Conservation (phyloP, 345 rosid genomes). For the Salix suchowensis region DNA sequence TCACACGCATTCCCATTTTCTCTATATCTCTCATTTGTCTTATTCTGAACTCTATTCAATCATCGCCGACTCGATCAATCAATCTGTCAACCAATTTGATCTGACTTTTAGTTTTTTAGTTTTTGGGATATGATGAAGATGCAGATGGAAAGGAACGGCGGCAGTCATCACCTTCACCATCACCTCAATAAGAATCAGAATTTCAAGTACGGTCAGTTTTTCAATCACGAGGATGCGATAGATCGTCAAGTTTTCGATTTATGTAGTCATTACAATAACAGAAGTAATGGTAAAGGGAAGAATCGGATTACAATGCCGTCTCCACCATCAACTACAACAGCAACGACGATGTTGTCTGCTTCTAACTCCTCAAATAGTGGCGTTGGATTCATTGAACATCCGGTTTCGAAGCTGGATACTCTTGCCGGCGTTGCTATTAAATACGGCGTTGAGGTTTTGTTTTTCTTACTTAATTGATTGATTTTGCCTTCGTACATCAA, state of each 20-base stretch:
- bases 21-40: neutral
- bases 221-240: neutral
- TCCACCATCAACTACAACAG: neutral
- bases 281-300: neutral
- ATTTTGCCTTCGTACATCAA: neutral
- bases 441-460: slow-evolving; percentile 31
- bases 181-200: slow-evolving; percentile 6
- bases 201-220: slow-evolving; percentile 14
- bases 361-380: neutral
- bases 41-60: neutral
- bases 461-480: neutral
- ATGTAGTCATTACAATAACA: neutral
- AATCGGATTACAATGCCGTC: neutral
- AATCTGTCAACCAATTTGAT: neutral
- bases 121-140: slow-evolving; percentile 2
- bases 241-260: neutral
- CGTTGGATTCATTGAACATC: slow-evolving; percentile 20
- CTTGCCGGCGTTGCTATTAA: slow-evolving; percentile 37
- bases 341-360: neutral
- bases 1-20: neutral
- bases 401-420: slow-evolving; percentile 26
- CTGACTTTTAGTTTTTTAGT: neutral
- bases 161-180: slow-evolving; percentile 13
- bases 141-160: slow-evolving; percentile 34
- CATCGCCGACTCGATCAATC: neutral